Conservation (phyloP, 768 basidiomycete species). For the Mycena epipterygia region DNA sequence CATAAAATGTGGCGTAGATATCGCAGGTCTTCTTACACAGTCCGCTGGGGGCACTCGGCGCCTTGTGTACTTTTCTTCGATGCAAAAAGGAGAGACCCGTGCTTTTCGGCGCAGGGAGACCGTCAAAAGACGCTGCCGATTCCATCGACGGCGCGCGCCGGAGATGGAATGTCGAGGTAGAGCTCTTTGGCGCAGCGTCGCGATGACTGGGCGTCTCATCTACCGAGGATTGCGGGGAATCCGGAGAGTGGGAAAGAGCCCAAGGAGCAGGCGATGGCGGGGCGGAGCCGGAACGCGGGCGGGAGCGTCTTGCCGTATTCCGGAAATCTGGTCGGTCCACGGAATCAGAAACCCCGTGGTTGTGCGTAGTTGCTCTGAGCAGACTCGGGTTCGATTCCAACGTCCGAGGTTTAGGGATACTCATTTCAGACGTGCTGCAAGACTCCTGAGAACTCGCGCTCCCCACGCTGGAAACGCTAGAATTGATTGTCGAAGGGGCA, state of each 20-base stretch:
- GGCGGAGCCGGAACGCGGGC: slow-evolving; percentile 30
- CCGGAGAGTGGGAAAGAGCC: slow-evolving; percentile 4
- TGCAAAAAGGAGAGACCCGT: slow-evolving; percentile 15
- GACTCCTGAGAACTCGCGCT: slow-evolving; percentile 19
- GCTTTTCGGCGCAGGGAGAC: neutral
- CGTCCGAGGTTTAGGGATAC: slow-evolving; percentile 2
- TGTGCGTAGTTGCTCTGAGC: neutral
- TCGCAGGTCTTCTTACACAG: neutral
- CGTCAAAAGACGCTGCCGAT: neutral
- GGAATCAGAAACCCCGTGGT: slow-evolving; percentile 9
- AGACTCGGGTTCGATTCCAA: slow-evolving; percentile 10
- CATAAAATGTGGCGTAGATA: neutral
- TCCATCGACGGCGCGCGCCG: neutral
- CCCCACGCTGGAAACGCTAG: slow-evolving; percentile 17
- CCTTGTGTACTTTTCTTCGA: slow-evolving; percentile 13
- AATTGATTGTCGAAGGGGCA: slow-evolving; percentile 19
- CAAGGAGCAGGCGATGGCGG: slow-evolving; percentile 33
- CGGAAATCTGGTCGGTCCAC: slow-evolving; percentile 23
- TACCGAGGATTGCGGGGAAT: neutral
- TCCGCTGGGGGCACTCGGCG: slow-evolving; percentile 12
- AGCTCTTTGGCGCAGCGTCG: neutral
- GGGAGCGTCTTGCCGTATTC: neutral
- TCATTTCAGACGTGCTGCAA: neutral
- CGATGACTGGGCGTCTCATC: neutral
- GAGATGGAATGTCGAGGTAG: neutral